Conservation (phyloP, 345 rosid genomes). For the Ailanthus altissimus region DNA sequence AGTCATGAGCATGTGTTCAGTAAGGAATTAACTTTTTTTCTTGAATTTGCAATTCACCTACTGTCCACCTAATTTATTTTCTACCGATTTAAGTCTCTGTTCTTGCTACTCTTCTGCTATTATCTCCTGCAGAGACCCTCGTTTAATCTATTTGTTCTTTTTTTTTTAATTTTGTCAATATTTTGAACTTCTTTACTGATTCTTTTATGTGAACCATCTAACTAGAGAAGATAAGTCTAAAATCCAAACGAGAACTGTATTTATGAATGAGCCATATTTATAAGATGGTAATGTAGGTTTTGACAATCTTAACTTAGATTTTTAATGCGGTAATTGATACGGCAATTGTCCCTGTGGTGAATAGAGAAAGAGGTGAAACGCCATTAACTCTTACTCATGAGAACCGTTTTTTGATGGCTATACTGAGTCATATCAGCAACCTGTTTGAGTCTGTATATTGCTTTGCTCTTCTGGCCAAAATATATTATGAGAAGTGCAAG, state of each 20-base stretch:
- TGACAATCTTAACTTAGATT: not conserved
- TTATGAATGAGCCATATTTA: not conserved
- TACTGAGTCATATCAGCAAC: no score
- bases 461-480: no score
- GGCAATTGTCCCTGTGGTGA: not conserved
- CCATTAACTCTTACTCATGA: no score
- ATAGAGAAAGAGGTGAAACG: not conserved
- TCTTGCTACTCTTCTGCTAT: not conserved
- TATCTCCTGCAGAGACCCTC: not conserved
- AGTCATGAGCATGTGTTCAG: not conserved
- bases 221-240: not conserved
- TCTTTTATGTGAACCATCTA: not conserved
- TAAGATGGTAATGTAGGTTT: not conserved
- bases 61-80: not conserved
- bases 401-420: no score
- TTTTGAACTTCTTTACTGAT: not conserved
- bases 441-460: no score
- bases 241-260: not conserved
- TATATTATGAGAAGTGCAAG: not conserved
- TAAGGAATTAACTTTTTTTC: not conserved
- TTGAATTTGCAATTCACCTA: not conserved
- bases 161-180: no score
- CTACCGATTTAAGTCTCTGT: not conserved
- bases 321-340: not conserved
- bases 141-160: no score